These are phyloP conservation scores for Coffea humblotiana DNA, from an alignment of 305 asterid genomes.

Conservation along the genomic window DNA sequence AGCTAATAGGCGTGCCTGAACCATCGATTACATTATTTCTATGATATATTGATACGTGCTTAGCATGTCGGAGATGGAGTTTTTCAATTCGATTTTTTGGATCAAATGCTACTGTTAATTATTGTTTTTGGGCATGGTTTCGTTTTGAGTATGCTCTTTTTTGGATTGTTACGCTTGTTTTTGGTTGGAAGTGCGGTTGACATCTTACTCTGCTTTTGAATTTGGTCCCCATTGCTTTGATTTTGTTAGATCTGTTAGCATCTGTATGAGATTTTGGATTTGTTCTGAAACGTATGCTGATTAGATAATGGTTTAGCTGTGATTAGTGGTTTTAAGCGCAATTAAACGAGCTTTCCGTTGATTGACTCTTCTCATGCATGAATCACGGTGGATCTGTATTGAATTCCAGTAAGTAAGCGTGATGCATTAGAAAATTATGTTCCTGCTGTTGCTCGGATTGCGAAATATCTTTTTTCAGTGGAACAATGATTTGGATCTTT, in stretches of 20 bases:
- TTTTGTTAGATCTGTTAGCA: slow-evolving; percentile 24
- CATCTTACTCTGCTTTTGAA: neutral
- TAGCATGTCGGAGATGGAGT: neutral
- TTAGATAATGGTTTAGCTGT: neutral
- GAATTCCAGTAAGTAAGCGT: neutral
- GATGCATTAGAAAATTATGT: neutral
- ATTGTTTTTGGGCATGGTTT: neutral
- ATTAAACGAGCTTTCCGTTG: neutral
- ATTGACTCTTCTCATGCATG: neutral
- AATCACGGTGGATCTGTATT: slow-evolving; percentile 13
- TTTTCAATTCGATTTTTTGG: neutral
- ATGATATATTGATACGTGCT: neutral
- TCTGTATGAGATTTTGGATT: neutral
- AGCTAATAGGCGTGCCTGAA: neutral
- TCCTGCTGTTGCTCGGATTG: neutral
- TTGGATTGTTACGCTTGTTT: neutral
- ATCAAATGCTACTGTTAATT: neutral
- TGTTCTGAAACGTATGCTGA: slow-evolving; percentile 13
- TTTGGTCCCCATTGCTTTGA: neutral
- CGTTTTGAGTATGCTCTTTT: neutral
- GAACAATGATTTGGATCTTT: neutral
- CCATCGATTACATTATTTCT: neutral
- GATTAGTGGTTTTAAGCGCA: neutral
- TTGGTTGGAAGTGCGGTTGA: neutral
- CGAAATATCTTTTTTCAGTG: neutral